A percentile compares a stretch with the other conserved stretches of the same genome.
These are phyloP conservation scores for Lichtheimia ornata DNA, from an alignment of 371 early-diverging fungal genomes.

Conservation along the genomic window DNA sequence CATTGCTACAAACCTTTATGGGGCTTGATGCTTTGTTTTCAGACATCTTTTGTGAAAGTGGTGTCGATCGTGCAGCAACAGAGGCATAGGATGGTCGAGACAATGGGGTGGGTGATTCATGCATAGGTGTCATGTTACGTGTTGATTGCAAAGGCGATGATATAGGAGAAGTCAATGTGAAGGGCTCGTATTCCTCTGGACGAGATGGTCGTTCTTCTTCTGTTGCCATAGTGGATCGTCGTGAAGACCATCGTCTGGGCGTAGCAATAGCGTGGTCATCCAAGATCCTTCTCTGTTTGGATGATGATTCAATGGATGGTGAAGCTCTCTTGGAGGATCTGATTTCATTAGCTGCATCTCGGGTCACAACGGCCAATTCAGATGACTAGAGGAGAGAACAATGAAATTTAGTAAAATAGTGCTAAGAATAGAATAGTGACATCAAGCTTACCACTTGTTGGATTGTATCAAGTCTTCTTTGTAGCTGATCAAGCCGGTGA, in stretches of 20 bases:
- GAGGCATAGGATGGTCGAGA: background rate
- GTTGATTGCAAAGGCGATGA: no score
- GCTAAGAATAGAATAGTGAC: background rate
- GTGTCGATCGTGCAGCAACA: background rate
- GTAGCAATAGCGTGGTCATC: no score
- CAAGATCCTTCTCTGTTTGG: no score
- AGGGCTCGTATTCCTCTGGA: no score
- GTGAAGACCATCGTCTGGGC: no score
- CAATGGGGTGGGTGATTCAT: background rate
- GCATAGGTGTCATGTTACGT: no score
- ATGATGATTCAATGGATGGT: no score
- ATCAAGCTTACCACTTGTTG: constrained; percentile 1
- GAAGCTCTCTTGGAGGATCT: no score
- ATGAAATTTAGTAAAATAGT: background rate
- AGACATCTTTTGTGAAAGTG: background rate
- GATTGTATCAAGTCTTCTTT: constrained; percentile 2
- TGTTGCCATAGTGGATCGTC: no score
- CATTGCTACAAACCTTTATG: background rate
- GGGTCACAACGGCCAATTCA: background rate
- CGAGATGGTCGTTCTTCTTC: no score
- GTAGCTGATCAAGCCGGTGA: constrained; percentile 2
- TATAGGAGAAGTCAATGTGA: no score
- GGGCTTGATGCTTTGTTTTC: background rate
- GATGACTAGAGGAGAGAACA: background rate
- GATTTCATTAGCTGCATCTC: no score